phyloP scores from a whole-genome alignment of 306 rosid genomes.

The Quercus wislizeni region DNA sequence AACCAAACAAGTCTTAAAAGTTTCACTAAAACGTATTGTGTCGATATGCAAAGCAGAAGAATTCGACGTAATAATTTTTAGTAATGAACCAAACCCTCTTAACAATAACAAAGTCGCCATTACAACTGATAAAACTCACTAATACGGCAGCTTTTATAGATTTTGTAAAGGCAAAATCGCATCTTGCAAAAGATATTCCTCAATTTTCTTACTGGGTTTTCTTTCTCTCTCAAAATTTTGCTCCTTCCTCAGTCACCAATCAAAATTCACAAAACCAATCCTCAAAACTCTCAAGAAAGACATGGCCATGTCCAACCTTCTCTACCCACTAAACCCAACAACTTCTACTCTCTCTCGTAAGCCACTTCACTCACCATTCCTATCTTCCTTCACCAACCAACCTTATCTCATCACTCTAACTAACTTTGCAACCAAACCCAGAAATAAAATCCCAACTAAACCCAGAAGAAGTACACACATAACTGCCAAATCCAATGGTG shows the following conservation, averaged over 20 bases:
- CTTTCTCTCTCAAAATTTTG: background rate
- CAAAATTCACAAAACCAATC: background rate
- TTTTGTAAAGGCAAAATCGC: background rate
- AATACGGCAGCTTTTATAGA: background rate
- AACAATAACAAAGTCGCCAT: background rate
- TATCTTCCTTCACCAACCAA: slow-evolving; percentile 12
- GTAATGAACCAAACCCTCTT: too few relatives aligned
- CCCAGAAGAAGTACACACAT: slow-evolving; percentile 23
- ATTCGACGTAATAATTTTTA: background rate
- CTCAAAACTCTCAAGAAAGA: background rate
- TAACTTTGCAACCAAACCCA: slow-evolving; percentile 24
- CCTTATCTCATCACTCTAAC: slow-evolving; percentile 26
- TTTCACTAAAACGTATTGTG: too few relatives aligned
- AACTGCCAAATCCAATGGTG: slow-evolving; percentile 60
- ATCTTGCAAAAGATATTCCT: background rate
- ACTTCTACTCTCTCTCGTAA: slow-evolving; percentile 35
- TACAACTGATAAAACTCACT: background rate
- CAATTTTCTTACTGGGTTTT: background rate
- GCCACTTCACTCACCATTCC: slow-evolving; percentile 42
- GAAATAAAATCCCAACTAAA: slow-evolving; percentile 22
- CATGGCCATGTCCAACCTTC: slow-evolving; percentile 47
- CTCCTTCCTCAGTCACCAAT: slow-evolving; percentile 3
- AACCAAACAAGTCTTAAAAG: too few relatives aligned
- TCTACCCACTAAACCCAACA: slow-evolving; percentile 17
- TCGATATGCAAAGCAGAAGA: background rate